Evolutionary conservation across 768 basidiomycete species (phyloP).

Genomic region (Naganishia friedmannii): DNA sequence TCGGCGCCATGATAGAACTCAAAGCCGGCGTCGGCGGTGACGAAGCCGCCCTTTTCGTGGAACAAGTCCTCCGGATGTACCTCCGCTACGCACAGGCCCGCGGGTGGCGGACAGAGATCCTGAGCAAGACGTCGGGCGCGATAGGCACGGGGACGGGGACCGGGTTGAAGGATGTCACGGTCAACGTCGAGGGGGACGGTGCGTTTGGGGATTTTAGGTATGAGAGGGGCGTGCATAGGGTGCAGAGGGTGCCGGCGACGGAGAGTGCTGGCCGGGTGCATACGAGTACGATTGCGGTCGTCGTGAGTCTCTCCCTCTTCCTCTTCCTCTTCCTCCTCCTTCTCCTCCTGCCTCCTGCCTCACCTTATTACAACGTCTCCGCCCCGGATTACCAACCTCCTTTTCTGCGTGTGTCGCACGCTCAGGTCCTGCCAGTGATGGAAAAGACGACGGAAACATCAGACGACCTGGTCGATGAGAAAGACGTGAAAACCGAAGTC

Average conservation of each 20-base stretch:
- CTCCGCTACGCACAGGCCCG: conserved; percentile 60
- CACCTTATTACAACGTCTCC: too few species aligned
- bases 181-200: conserved; percentile 62
- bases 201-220: conserved; percentile 75
- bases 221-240: conserved; percentile 95
- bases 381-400: too few species aligned
- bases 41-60: conserved; percentile 78
- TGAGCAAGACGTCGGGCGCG: conserved; percentile 39
- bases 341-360: too few species aligned
- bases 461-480: conserved; percentile 69
- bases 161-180: conserved; percentile 50
- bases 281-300: conserved; percentile 81
- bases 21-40: conserved; percentile 91
- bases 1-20: conserved; percentile 81
- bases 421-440: conserved; percentile 75
- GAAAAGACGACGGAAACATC: conserved; percentile 61
- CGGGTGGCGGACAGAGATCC: conserved; percentile 61
- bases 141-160: conserved; percentile 34
- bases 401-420: too few species aligned
- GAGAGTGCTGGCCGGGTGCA: conserved; percentile 84
- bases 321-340: too few species aligned
- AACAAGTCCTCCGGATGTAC: conserved; percentile 79
- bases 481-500: conserved; percentile 85
- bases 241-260: conserved; percentile 88
- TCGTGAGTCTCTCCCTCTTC: conserved; percentile 59